Evolutionary conservation across 2,329 filamentous ascomycete species (phyloP).

Genomic region (Drechslerella stenobrocha): DNA sequence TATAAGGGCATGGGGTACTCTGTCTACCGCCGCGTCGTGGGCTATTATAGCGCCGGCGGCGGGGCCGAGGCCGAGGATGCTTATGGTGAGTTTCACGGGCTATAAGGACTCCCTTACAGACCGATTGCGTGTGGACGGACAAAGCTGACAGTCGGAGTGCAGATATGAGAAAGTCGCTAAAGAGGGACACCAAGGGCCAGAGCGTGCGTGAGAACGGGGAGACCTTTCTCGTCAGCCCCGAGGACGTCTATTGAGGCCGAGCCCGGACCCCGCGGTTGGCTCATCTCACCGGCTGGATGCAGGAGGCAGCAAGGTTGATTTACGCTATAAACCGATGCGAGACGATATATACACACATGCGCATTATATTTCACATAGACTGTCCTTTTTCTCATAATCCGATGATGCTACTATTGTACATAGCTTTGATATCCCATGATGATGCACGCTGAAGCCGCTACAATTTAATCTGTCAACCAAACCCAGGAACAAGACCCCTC

Average conservation of each 20-base stretch:
- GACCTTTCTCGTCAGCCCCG: conserved; percentile 73
- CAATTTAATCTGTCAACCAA: no score
- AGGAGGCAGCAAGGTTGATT: no score
- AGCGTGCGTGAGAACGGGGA: conserved; percentile 82
- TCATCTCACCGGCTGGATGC: no score
- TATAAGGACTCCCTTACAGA: not conserved
- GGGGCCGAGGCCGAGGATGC: conserved; percentile 75
- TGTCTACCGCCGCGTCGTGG: conserved; percentile 82
- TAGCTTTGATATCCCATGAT: no score
- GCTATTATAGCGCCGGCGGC: conserved; percentile 88
- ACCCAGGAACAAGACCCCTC: no score
- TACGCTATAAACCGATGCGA: no score
- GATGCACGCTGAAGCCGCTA: no score
- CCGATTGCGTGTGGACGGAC: not conserved
- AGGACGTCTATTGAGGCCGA: conserved; percentile 70
- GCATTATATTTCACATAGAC: no score
- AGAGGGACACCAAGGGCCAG: conserved; percentile 72
- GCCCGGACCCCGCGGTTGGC: no score
- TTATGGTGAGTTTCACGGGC: conserved; percentile 59
- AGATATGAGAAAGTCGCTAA: conserved; percentile 93
- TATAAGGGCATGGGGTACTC: conserved; percentile 92
- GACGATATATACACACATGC: no score
- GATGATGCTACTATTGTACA: no score
- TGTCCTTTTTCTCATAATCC: no score
- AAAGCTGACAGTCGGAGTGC: conserved; percentile 2